phyloP scores from a whole-genome alignment of 108 stramenopile species.

The Parmales sp. region DNA sequence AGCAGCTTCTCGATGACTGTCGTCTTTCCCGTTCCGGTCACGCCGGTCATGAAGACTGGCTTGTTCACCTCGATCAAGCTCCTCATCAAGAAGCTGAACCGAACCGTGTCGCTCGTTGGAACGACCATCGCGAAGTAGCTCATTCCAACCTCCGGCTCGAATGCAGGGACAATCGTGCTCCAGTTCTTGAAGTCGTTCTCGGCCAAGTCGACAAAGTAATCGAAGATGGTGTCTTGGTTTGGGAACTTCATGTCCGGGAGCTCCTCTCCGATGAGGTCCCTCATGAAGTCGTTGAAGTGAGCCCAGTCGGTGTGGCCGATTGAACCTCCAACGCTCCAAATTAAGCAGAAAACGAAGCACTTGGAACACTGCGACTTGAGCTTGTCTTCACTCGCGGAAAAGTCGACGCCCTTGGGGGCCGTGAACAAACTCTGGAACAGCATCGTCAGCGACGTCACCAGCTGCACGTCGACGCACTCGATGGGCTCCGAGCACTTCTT shows the following conservation, averaged over 20 bases:
- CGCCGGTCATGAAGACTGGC: conserved; percentile 54
- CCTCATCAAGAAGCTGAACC: conserved; percentile 40
- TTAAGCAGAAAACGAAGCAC: conserved; percentile 35
- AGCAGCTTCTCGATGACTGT: conserved; percentile 33
- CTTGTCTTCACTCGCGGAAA: background rate
- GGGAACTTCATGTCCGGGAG: conserved; percentile 16
- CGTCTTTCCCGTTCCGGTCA: conserved; percentile 55
- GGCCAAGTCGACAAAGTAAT: conserved; percentile 35
- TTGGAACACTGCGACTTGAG: conserved; percentile 28
- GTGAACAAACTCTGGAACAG: conserved; percentile 30
- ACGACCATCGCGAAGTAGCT: conserved; percentile 49
- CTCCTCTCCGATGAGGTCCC: conserved; percentile 15
- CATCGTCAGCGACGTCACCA: conserved; percentile 31
- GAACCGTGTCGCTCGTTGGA: conserved; percentile 44
- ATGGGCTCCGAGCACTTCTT: conserved; percentile 35
- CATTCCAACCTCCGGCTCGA: conserved; percentile 23
- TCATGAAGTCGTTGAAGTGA: conserved; percentile 19
- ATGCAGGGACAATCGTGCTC: conserved; percentile 34
- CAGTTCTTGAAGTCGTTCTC: conserved; percentile 33
- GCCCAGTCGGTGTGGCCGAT: conserved; percentile 24
- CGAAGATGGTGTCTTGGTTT: conserved; percentile 27
- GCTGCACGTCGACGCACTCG: conserved; percentile 39
- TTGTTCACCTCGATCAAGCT: conserved; percentile 28
- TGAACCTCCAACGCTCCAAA: conserved; percentile 44
- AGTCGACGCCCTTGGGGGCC: conserved; percentile 12